Evolutionary conservation across 371 early-diverging fungal genomes (phyloP), one percentile per base, ranked within the genome.

Genomic region (Mortierella sp.): DNA sequence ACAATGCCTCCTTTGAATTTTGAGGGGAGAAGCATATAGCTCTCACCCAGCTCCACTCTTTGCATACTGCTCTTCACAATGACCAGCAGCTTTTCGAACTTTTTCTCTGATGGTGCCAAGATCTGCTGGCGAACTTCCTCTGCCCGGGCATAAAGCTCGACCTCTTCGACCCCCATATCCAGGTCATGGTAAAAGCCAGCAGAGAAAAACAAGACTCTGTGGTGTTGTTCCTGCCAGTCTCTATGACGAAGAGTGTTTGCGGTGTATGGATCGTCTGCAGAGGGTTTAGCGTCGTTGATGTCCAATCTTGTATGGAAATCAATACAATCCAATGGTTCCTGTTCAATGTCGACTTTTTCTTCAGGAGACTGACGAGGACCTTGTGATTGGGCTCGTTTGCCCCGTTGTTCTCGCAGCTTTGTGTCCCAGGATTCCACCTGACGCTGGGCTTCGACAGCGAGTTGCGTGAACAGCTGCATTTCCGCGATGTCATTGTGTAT

Each of bases 171-270:
- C 48, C 80, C 72, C 34, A 67, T 59, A 21, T 72, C 70, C 27
- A 82, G 48, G 26, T 74, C 66, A 59, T 87, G 83, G 59, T 82
- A 84, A 1, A 83, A 68, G 18, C 85, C 82, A 3, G 90, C 92
- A 13, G 82, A 73, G 56, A 85, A 92, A 64, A 88, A 92, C 54
- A 86, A 67, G 13, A 82, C 76, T 7, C 82, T 85, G 61, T 92
- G 91, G 41, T 88, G 65, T 42, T 86, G 62, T n/a, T 83, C 82
- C n/a, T 74, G 72, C 81, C 84, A 86, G 18, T 71, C 71, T n/a
- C 63, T 53, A 8, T 68, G 58, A 31, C 51, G 53, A 19, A 80
- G 59, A 14, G 63, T 45, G 1, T 66, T 52, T 23, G 52, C n/a
- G 18, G 34, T 47, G 19, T 55, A 46, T 0, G 54, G 41, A 41